These are phyloP conservation scores for Eucalyptus pauciflora DNA, from an alignment of 345 rosid species.

Conservation along the genomic window DNA sequence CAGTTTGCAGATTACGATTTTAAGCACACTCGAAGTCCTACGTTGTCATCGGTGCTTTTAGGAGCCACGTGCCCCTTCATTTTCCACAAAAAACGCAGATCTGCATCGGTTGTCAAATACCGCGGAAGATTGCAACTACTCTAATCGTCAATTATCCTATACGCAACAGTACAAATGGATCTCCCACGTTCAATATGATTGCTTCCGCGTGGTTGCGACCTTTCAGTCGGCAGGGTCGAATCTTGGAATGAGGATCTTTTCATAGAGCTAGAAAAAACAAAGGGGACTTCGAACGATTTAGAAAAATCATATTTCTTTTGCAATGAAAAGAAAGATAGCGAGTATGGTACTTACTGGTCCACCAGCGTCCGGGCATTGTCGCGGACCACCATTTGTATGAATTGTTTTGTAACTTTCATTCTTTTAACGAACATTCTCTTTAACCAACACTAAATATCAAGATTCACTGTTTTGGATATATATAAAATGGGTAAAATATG, in stretches of 20 bases:
- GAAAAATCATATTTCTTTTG: not conserved
- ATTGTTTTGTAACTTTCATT: not conserved
- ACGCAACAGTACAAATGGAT: not conserved
- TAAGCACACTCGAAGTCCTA: not conserved
- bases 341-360: not conserved
- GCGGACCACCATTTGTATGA: not conserved
- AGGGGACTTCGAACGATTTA: not conserved
- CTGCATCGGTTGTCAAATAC: not conserved
- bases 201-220: not conserved
- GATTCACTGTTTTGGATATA: too few species aligned
- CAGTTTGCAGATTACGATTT: not conserved
- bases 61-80: not conserved
- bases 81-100: not conserved
- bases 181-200: not conserved
- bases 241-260: not conserved
- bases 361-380: not conserved
- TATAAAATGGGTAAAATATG: not conserved
- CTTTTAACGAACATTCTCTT: too few species aligned
- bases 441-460: too few species aligned
- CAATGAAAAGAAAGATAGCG: not conserved
- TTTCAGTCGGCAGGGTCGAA: not conserved
- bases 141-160: not conserved
- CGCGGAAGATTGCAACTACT: not conserved
- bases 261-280: not conserved
- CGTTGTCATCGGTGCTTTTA: not conserved